phyloP scores from a whole-genome alignment of 177 flowering plant species.

The Telopea speciosissima region DNA sequence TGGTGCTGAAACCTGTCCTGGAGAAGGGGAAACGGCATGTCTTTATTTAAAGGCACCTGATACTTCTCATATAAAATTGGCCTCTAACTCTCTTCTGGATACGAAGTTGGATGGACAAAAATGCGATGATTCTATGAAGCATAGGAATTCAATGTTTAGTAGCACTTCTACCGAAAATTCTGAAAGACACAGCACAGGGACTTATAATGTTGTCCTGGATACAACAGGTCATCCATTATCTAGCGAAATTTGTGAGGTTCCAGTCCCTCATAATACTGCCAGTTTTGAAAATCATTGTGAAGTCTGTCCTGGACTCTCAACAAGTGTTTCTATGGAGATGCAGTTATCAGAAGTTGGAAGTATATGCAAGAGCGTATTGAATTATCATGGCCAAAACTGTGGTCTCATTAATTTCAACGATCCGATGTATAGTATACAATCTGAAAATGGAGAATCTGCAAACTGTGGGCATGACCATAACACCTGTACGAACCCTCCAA shows the following conservation, averaged over 20 bases:
- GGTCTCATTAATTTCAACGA: conserved; percentile 9
- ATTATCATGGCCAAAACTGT: conserved; percentile 13
- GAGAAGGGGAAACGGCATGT: conserved; percentile 10
- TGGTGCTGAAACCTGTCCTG: conserved; percentile 11
- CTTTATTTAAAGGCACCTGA: conserved; percentile 8
- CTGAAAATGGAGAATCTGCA: conserved; percentile 13
- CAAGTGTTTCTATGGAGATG: conserved; percentile 22
- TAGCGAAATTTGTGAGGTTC: conserved; percentile 16
- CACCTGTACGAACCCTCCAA: conserved; percentile 9
- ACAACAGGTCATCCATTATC: background rate
- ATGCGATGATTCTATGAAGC: conserved; percentile 10
- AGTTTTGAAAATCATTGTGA: conserved; percentile 15
- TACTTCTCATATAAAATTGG: conserved; percentile 12
- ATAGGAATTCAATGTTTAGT: conserved; percentile 12
- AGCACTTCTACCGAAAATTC: conserved; percentile 4
- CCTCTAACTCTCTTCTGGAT: conserved; percentile 9
- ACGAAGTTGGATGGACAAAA: conserved; percentile 14
- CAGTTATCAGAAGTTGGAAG: conserved; percentile 25
- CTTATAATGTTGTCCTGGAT: conserved; percentile 6
- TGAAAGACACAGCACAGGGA: conserved; percentile 6
- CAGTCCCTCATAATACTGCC: conserved; percentile 8
- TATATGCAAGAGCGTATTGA: conserved; percentile 8
- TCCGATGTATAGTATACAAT: conserved; percentile 5
- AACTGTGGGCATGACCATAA: conserved; percentile 15
- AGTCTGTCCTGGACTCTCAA: conserved; percentile 13